Base-by-base conservation (phyloP, 345 rosid genomes). In the Murraya koenigii region DNA sequence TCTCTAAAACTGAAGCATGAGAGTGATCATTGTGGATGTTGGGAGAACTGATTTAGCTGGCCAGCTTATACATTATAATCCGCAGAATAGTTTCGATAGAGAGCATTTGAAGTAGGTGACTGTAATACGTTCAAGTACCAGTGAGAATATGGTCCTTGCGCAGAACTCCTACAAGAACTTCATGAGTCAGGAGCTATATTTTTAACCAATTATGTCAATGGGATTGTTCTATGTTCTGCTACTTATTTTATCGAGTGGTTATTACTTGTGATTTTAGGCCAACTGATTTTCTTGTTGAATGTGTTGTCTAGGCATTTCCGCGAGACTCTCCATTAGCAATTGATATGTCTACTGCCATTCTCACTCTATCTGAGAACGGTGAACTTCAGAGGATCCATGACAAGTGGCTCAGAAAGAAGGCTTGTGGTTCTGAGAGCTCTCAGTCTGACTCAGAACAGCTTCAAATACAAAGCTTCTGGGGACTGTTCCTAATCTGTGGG, bases 291-390 rank as follows among this genome's bases (percentile, higher is more conserved):
- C 69, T 49, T 32, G 22, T 17, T 5, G 20, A 62, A 10, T 81
- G 13, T 59, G 33, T 75, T 69, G 69, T 64, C 41, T 71, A 95
- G 98, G 97, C 94, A 77, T 95, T 95, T 81, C 94, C 92, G 1
- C 86, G 95, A 84, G 97, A 89, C 85, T 93, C 97, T 61, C 98
- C 97, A 2, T 84, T 95, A 81, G 91, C 93, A 17, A 36, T 93
- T 9, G 98, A 95, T 85, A 85, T 93, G 92, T 95, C 98, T 41
- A 95, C 97, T 0, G 97, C 98, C 17, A 86, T 95, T 75, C 92
- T 95, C 54, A 70, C 84, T 4, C 82, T 95, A 75, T 93, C 97
- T 2, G 98, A 95, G 83, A 93, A 86, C 4, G 98, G 97, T 13
- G 76, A 93, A 36, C 97, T 95, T 77, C 94, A 90, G 82, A 88